phyloP scores from a whole-genome alignment of 2,329 filamentous ascomycete species.

The Pestalotiopsis sp. region DNA sequence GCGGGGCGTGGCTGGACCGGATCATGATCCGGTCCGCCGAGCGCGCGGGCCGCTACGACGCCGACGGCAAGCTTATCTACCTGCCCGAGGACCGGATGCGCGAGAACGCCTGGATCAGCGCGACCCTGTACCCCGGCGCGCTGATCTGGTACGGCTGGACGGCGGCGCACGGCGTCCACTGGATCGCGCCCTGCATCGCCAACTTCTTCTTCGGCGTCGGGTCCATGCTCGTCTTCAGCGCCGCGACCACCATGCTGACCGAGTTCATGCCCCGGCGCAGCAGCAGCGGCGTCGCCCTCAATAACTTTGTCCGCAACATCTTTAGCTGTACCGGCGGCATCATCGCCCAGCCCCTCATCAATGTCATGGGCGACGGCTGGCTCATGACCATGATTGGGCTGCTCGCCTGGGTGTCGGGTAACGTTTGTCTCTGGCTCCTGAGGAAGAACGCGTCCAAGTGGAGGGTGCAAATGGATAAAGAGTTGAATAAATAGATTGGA shows the following conservation, averaged over 20 bases:
- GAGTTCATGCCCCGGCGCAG: constrained; percentile 78
- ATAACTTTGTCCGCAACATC: constrained; percentile 82
- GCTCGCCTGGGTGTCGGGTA: constrained; percentile 60
- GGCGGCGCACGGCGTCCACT: constrained; percentile 64
- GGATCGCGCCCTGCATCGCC: constrained; percentile 65
- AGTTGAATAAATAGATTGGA: not conserved
- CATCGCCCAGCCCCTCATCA: constrained; percentile 71
- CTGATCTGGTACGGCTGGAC: constrained; percentile 82
- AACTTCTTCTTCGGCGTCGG: constrained; percentile 77
- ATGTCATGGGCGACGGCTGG: constrained; percentile 75
- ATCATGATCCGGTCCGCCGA: constrained; percentile 80
- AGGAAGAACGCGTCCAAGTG: constrained; percentile 63
- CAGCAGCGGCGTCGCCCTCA: constrained; percentile 75
- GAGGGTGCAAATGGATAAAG: constrained; percentile 64
- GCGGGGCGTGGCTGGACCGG: constrained; percentile 76
- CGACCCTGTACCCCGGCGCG: constrained; percentile 69
- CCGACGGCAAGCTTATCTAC: constrained; percentile 66
- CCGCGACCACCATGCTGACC: constrained; percentile 80
- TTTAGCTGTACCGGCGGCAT: constrained; percentile 73
- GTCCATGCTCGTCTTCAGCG: constrained; percentile 78
- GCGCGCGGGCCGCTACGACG: constrained; percentile 71
- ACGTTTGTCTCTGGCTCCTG: constrained; percentile 62
- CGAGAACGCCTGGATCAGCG: constrained; percentile 80
- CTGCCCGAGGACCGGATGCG: constrained; percentile 81
- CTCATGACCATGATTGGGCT: constrained; percentile 65